Conservation (phyloP, 805 yeast genomes). For the Candida schatavii region DNA sequence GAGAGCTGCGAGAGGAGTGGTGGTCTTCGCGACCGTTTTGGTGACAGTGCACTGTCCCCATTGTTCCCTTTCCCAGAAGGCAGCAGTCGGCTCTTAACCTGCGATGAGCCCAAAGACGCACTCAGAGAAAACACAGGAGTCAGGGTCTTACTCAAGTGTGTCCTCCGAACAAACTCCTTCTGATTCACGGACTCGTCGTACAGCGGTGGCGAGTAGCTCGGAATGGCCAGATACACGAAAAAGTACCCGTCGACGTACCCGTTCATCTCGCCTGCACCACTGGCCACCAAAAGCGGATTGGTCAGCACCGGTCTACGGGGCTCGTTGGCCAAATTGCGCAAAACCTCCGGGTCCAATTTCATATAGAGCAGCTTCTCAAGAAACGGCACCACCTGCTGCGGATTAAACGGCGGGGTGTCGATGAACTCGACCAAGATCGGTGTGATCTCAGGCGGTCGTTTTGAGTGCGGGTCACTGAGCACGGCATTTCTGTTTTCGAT, state of each 20-base stretch:
- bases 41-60: neutral
- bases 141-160: neutral
- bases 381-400: conserved; percentile 69
- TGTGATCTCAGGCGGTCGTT: conserved; percentile 47
- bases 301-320: conserved; percentile 62
- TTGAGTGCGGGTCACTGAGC: neutral
- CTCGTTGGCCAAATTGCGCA: conserved; percentile 60
- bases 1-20: neutral
- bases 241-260: conserved; percentile 76
- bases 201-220: conserved; percentile 58
- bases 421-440: conserved; percentile 67
- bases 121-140: neutral
- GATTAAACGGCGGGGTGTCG: conserved; percentile 71
- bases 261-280: conserved; percentile 76
- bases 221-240: conserved; percentile 67
- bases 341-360: conserved; percentile 54
- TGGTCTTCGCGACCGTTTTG: neutral
- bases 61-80: too few species aligned
- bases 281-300: conserved; percentile 67
- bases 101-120: neutral
- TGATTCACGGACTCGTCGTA: conserved; percentile 35
- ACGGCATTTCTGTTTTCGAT: neutral
- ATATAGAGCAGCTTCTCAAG: conserved; percentile 68
- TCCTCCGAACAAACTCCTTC: neutral
- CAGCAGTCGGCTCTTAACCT: neutral